A percentile compares a stretch with the other conserved stretches of the same genome.
Evolutionary conservation across 768 basidiomycete genomes (phyloP).

Genomic region (Podaxis rugospora): DNA sequence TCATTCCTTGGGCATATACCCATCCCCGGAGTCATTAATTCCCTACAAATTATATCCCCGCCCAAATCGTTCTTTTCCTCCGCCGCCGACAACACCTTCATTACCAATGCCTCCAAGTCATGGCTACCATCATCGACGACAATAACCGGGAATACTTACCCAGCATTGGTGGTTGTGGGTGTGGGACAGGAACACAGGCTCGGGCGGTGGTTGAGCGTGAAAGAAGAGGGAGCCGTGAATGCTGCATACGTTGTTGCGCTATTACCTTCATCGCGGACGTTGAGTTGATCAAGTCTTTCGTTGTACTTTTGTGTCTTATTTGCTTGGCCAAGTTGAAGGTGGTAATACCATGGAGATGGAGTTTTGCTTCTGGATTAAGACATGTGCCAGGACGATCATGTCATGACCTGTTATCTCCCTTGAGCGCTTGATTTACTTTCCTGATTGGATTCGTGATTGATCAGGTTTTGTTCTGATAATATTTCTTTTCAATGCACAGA

Average conservation of each 20-base stretch:
- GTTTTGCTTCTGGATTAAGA: too few relatives aligned
- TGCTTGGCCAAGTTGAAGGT: neutral
- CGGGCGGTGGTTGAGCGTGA: constrained; percentile 83
- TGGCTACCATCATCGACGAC: constrained; percentile 15
- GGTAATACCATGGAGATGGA: neutral
- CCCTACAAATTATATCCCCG: constrained; percentile 72
- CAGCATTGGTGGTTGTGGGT: constrained; percentile 63
- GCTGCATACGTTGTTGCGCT: constrained; percentile 63
- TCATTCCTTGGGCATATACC: constrained; percentile 57
- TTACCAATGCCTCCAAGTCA: constrained; percentile 27
- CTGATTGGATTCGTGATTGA: neutral
- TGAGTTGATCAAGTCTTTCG: neutral
- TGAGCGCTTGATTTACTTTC: neutral
- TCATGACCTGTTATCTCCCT: too few relatives aligned
- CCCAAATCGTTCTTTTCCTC: constrained; percentile 40
- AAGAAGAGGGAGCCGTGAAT: constrained; percentile 66
- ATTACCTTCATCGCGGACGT: constrained; percentile 32
- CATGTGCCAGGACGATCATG: too few relatives aligned
- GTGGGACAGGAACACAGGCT: constrained; percentile 85
- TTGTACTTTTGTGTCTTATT: neutral
- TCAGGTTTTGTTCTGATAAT: neutral
- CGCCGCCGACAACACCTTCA: neutral
- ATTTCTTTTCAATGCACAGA: too few relatives aligned
- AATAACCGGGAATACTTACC: constrained; percentile 25
- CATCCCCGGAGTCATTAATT: constrained; percentile 82